Conservation (phyloP, 2,329 filamentous ascomycete species). For the Lecanosticta acicola region DNA sequence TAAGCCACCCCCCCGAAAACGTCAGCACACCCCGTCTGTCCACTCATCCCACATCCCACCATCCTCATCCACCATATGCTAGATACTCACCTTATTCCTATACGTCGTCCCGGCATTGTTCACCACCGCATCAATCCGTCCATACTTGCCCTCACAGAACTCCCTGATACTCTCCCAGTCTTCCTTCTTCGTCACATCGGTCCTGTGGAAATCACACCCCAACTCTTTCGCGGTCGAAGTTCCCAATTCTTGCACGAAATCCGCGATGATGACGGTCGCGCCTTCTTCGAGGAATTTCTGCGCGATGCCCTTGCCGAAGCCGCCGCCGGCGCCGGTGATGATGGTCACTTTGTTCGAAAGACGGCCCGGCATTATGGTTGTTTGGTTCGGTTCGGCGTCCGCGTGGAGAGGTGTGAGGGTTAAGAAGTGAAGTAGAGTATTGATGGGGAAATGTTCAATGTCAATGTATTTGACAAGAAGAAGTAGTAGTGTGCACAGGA, state of each 20-base stretch:
- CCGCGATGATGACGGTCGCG: conserved; percentile 56
- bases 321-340: conserved; percentile 56
- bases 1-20: neutral
- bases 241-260: conserved; percentile 53
- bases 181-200: conserved; percentile 51
- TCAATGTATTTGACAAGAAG: no score
- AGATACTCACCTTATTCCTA: conserved; percentile 43
- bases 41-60: neutral
- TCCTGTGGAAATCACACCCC: conserved; percentile 38
- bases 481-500: no score
- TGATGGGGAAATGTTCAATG: no score
- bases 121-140: conserved; percentile 53
- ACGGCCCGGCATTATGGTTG: conserved; percentile 15
- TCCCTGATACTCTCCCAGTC: conserved; percentile 52
- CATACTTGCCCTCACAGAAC: conserved; percentile 43
- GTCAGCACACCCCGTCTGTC: no score
- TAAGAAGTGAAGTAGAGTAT: no score
- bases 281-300: conserved; percentile 56
- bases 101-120: conserved; percentile 59
- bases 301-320: conserved; percentile 60
- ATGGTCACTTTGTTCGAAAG: conserved; percentile 36
- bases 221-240: conserved; percentile 46
- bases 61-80: conserved; percentile 16
- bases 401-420: no score
- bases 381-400: neutral